Evolutionary conservation across 2,329 filamentous ascomycete species (phyloP).

Genomic region (Stachybotrys echinatus): DNA sequence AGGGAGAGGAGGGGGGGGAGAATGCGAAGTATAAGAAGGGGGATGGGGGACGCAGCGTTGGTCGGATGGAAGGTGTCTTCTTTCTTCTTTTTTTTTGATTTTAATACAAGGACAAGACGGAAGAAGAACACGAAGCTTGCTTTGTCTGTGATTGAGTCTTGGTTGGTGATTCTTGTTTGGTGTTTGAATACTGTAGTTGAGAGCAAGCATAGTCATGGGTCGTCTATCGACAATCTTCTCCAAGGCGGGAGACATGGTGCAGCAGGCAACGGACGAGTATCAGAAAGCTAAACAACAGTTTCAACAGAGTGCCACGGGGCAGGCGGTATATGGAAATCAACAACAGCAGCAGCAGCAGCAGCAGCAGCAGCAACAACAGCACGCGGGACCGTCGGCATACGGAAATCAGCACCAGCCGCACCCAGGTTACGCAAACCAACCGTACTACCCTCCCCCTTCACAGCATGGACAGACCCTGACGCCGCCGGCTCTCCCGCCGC

Average conservation of each 20-base stretch:
- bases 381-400: neutral
- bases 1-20: neutral
- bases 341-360: conserved; percentile 6
- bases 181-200: too few species aligned
- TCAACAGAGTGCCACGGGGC: neutral
- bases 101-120: neutral
- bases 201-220: too few species aligned
- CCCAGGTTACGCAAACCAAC: too few species aligned
- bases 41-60: neutral
- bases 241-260: conserved; percentile 16
- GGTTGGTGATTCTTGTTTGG: neutral
- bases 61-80: neutral
- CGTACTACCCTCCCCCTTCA: too few species aligned
- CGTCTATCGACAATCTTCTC: conserved; percentile 14
- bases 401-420: conserved; percentile 1
- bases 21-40: neutral
- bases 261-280: conserved; percentile 14
- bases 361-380: neutral
- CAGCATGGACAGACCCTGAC: too few species aligned
- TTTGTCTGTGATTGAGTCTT: neutral
- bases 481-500: neutral
- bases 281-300: conserved; percentile 5
- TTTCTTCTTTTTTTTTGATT: neutral
- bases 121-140: too few species aligned
- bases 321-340: neutral